Evolutionary conservation across 352 stramenopile genomes (phyloP), one percentile per base, ranked within the genome.

Genomic region (Phytophthora litchii): DNA sequence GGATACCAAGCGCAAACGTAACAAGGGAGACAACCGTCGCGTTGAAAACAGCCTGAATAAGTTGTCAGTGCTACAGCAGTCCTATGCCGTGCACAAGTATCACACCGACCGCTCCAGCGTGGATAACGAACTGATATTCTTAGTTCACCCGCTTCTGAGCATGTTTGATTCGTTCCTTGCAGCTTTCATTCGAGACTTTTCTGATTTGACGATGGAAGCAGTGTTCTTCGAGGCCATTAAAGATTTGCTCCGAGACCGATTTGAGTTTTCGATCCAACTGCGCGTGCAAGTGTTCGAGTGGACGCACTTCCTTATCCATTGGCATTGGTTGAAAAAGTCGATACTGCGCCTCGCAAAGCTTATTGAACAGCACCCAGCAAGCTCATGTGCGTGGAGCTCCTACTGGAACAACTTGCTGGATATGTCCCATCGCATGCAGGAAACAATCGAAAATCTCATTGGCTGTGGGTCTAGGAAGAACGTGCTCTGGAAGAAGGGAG

Each of bases 401-500:
- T 38, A 64, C 6, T 91, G 78, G 78, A 58, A 75, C 8, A 50
- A 72, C 7, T 66, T 93, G 23, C 46, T 78, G 11, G 81, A 93
- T 46, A 93, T 94, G 84, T 58, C 61, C 0, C 74, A 94, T 21
- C 80, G 86, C 13, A 80, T 94, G 47, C 65, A 92, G 43, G 74
- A 79, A 13, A 84, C 76, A 20, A 92, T 95, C 38, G 68, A 82
- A 21, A 79, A 78, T 40, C 60, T 83, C 9, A 90, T 95, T 16
- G 86, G 86, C 2, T 88, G 82, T 21, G 50, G 63, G 1, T 65
- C 77, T 3, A 73, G 72, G 42, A 95, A 92, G 52, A 81, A 96
- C 55, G 80, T 88, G 16, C 69, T 99, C 12, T 98, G 94, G 92
- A 98, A 99, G 60, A 88, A 82, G 47, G 93, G 93, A 47, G 91